Evolutionary conservation across 1,284 basidiomycete species (phyloP), one percentile per base, ranked within the genome.

Genomic region (Ceratobasidium sp.): DNA sequence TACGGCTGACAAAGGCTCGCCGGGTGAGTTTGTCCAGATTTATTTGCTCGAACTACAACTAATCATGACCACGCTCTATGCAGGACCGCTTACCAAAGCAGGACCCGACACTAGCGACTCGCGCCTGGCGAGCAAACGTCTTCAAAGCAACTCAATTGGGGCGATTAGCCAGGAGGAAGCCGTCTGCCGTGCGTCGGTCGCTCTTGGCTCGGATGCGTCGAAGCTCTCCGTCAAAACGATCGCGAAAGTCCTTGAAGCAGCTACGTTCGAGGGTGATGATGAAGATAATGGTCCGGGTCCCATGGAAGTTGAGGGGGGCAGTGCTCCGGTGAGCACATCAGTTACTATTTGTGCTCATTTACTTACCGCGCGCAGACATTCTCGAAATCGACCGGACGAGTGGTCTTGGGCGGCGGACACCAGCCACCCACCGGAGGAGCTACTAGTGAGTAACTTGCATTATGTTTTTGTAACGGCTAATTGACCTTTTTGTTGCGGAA

Each of bases 301-400:
- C 42, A 42, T 66, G 63, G 63, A 66, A 40, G 10, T 55, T 70
- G 51, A 55, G 68, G 68, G 69, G 69, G 69, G 69, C 12, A 60
- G 55, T 60, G 69, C 69, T 71, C 69, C 69, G 55, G 69, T 71
- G 46, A 42, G 69, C 60, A 13, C 44, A 6, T 46, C 44, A 6
- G 13, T 6, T 46, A 6, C 13, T 6, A 46, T 46, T 46, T 46
- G 13, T 13, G 6, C 44, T 46, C 13, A 46, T 13, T 46, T 46
- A 46, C 44, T 20, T 55, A 23, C 53, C 51, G 66, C n/a, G 46
- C 20, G n/a, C n/a, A n/a, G n/a, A n/a, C n/a, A n/a, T n/a, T 40
- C 51, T 39, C 20, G 68, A 6, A 56, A 56, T 26, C 68, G 20
- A 26, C 68, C 53, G 28, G 40, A 40, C 33, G 33, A 70, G 67